Evolutionary conservation across 139 green algal genomes (phyloP).

Genomic region (Prasinococcaceae sp.): DNA sequence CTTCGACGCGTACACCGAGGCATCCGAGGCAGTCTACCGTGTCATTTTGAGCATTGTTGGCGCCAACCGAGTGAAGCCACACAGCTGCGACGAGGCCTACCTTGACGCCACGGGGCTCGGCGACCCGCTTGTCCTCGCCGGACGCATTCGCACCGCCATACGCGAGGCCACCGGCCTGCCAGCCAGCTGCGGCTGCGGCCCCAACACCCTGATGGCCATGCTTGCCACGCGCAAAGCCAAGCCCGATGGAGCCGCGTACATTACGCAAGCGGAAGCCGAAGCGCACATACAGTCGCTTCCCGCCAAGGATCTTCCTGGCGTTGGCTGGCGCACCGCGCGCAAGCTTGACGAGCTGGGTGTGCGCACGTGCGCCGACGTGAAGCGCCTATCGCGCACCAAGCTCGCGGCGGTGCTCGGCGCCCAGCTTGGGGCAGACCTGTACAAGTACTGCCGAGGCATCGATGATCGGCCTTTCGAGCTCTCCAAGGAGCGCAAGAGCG

Average conservation of each 20-base stretch:
- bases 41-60: background rate
- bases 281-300: conserved; percentile 28
- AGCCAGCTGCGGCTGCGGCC: conserved; percentile 48
- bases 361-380: conserved; percentile 31
- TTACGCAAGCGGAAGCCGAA: conserved; percentile 21
- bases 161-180: conserved; percentile 32
- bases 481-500: conserved; percentile 26
- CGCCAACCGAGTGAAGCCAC: conserved; percentile 44
- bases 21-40: conserved; percentile 39
- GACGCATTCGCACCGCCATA: conserved; percentile 32
- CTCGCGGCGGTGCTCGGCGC: conserved; percentile 38
- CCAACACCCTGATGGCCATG: conserved; percentile 60
- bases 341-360: conserved; percentile 43
- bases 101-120: conserved; percentile 73
- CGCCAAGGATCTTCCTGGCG: conserved; percentile 63
- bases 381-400: background rate
- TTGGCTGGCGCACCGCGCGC: conserved; percentile 48
- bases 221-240: conserved; percentile 69
- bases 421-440: conserved; percentile 57
- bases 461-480: conserved; percentile 27
- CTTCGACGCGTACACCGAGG: conserved; percentile 74
- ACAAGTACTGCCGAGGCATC: conserved; percentile 33
- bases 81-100: conserved; percentile 89
- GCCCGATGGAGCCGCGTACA: conserved; percentile 52
- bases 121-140: conserved; percentile 38